These are phyloP conservation scores for Komagataella mondaviorum DNA, from an alignment of 805 yeast species.

Conservation along the genomic window DNA sequence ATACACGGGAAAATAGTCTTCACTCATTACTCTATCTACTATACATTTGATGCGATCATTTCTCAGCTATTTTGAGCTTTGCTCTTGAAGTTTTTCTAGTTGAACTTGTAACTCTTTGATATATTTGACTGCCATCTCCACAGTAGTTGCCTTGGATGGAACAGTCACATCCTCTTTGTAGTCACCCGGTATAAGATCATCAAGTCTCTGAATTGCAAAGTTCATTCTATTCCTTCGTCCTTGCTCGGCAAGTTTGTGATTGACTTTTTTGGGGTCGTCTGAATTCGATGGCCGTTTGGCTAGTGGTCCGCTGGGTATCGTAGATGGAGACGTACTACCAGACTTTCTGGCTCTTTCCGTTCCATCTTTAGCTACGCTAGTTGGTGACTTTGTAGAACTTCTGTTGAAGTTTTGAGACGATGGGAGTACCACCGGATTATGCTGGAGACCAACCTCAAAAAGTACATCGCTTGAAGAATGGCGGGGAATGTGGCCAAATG, in stretches of 20 bases:
- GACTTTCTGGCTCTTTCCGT: neutral
- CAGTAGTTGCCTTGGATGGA: slow-evolving; percentile 91
- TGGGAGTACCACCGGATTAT: slow-evolving; percentile 22
- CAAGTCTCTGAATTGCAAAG: slow-evolving; percentile 67
- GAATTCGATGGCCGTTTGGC: neutral
- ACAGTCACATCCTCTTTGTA: slow-evolving; percentile 44
- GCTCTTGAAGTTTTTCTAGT: slow-evolving; percentile 9
- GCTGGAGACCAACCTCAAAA: slow-evolving; percentile 15
- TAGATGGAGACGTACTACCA: neutral
- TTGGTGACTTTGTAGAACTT: neutral
- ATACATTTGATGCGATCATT: neutral
- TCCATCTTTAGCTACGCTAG: neutral
- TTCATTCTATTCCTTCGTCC: slow-evolving; percentile 92
- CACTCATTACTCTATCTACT: neutral
- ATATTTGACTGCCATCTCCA: slow-evolving; percentile 72
- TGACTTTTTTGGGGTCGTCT: slow-evolving; percentile 38
- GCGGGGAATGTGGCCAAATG: slow-evolving; percentile 5
- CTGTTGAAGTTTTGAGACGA: slow-evolving; percentile 9
- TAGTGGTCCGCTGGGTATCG: neutral
- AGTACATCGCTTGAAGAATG: slow-evolving; percentile 10
- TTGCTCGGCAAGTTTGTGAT: slow-evolving; percentile 91
- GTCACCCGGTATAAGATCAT: slow-evolving; percentile 48
- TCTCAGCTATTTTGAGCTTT: neutral
- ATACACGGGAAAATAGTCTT: neutral
- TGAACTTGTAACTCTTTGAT: slow-evolving; percentile 34